Base-by-base conservation (phyloP, 2,329 filamentous ascomycete genomes). In the Ophiosphaerella korrae region DNA sequence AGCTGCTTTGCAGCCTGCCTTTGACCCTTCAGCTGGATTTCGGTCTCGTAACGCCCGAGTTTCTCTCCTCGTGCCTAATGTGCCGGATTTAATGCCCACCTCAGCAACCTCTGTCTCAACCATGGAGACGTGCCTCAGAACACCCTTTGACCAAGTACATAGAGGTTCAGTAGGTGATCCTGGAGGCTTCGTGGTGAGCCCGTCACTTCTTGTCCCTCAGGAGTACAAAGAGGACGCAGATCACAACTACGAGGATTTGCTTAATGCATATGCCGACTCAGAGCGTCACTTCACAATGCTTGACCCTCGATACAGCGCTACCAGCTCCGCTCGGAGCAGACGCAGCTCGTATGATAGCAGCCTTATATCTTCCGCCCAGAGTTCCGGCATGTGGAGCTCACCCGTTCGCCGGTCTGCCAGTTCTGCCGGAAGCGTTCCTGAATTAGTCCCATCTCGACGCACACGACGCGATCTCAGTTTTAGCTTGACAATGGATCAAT, bases 301-400 rank as follows among this genome's bases (percentile, higher is more conserved):
- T 45, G 68, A 77, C 23, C 67, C 73, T n/a, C 68, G 51, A 24
- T 63, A 63, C 39, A 73, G 74, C 43, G 62, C 73, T 42, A 72
- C 74, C 33, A 74, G 75, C 41, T 75, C 76, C 6, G 73, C 74
- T 23, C 77, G 78, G 23, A 81, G 76, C 61, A 81, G 82, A 55
- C 79, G 78, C 57, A 82, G 80, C 63, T 84, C 81, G 5, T 81
- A 83, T 50, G 81, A 84, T 62, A 83, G 80, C 63, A 77, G 82
- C 55, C 75, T 82, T 35, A 71, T 81, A 45, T 82, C 80, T 6
- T 68, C 64, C 6, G 59, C 61, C 13, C 64, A 66, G 37, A 62
- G 59, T 39, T 70, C 67, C 13, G 63, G 66, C 23, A 64, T 70
- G 5, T 68, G 72, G 65, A 69, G 62, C 45, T 68, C 70, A 13